Base-by-base conservation (phyloP, 345 rosid species). In the Brassica nigra region DNA sequence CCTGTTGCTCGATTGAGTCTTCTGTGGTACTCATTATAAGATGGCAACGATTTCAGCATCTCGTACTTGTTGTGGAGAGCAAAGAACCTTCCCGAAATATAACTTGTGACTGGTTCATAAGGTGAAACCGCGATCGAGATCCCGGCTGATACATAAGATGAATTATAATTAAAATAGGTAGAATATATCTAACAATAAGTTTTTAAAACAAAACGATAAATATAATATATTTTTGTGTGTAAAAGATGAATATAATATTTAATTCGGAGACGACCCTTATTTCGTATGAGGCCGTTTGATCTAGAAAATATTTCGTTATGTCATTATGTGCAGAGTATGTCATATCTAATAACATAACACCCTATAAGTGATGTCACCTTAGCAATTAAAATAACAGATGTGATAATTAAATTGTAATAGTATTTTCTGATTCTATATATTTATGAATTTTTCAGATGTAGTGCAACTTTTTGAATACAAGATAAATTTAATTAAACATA, bases 1-100 rank as follows among this genome's bases (percentile, higher is more conserved):
- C 81, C 72, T 78, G 67, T 63, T 29, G 72, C 49, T 65, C 2
- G 42, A 62, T 54, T 63, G 71, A 78, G 44, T 71, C 76, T 66
- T 72, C 57, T 37, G 61, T 16, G 49, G 66, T 65, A 78, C 8
- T 78, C 72, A 12, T 11, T 77, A 62, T 49, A 34, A 52, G 80
- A 70, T 62, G 71, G 23, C 6, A 77, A 62, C 11, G 80, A 23
- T 34, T 34, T 77, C 7, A 62, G 66, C 47, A 71, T 65, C 72
- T 55, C 66, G 30, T 71, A 23, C 29, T 78, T 71, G 52, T 8
- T 71, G 67, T 55, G 15, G 49, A 71, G 62, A 57, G 29, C 49
- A 57, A 72, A 29, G 34, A 78, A 30, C 7, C 68, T n/a, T 29
- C 36, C 61, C 67, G 4, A 23, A 3, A 64, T 0, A 66, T 71